These are phyloP conservation scores for Epichloe amarillans DNA, from an alignment of 2,329 filamentous ascomycete genomes.

Conservation along the genomic window DNA sequence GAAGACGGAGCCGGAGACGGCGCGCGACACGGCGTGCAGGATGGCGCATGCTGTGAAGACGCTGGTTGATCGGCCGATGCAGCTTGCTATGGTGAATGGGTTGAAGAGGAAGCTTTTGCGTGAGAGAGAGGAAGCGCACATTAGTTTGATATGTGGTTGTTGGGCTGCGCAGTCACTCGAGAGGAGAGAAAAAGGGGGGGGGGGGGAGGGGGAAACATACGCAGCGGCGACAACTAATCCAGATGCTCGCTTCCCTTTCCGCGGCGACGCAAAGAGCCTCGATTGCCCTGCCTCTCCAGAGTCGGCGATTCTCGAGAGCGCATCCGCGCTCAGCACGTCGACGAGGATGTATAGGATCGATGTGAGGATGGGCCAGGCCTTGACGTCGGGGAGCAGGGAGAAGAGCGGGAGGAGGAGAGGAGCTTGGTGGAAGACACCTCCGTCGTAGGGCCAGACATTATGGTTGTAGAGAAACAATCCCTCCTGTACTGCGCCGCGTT, in stretches of 20 bases:
- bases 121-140: too few species aligned
- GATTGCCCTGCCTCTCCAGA: conserved; percentile 68
- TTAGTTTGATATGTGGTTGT: neutral
- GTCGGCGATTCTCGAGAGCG: conserved; percentile 65
- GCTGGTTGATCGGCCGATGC: conserved; percentile 76
- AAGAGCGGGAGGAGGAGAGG: conserved; percentile 86
- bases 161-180: neutral
- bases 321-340: conserved; percentile 71
- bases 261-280: conserved; percentile 62
- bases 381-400: conserved; percentile 65
- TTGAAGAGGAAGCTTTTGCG: conserved; percentile 74
- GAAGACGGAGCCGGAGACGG: conserved; percentile 57
- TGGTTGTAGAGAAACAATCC: conserved; percentile 91
- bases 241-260: conserved; percentile 62
- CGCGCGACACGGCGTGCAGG: conserved; percentile 69
- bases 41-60: conserved; percentile 84
- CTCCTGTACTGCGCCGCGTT: conserved; percentile 60
- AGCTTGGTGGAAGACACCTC: conserved; percentile 71
- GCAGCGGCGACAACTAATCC: conserved; percentile 65
- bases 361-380: conserved; percentile 56
- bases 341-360: conserved; percentile 68
- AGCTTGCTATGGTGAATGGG: conserved; percentile 84
- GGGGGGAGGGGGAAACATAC: conserved; percentile 34
- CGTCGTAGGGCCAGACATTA: conserved; percentile 94
- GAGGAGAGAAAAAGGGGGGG: too few species aligned